Percentiles rank a stretch among this genome's conserved stretches.
phyloP scores from a whole-genome alignment of 108 stramenopile species.

The Skeletonema marinoi region DNA sequence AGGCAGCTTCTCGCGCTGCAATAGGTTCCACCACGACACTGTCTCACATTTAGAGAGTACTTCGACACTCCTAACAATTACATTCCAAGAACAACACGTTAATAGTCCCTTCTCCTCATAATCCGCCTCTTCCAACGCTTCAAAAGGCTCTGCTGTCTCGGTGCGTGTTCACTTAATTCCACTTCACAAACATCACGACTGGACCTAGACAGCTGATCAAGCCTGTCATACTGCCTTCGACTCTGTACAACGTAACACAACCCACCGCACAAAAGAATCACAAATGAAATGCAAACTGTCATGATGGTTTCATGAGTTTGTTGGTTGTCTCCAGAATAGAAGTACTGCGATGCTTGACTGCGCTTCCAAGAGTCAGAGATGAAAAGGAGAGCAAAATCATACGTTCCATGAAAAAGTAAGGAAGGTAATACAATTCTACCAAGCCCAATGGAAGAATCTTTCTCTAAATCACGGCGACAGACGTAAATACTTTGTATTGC shows the following conservation, averaged over 20 bases:
- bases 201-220: not conserved
- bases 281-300: constrained; percentile 18
- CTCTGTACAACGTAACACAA: constrained; percentile 37
- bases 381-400: constrained; percentile 36
- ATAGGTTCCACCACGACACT: too few species aligned
- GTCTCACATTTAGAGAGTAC: too few species aligned
- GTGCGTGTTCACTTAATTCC: too few species aligned
- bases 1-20: too few species aligned
- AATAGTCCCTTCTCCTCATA: too few species aligned
- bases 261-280: constrained; percentile 18
- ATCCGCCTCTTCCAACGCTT: too few species aligned
- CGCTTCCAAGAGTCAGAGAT: constrained; percentile 31
- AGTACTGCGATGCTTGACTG: constrained; percentile 31
- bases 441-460: constrained; percentile 31
- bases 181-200: too few species aligned
- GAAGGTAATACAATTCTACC: constrained; percentile 38
- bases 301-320: not conserved
- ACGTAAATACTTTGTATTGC: constrained; percentile 54
- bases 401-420: constrained; percentile 43
- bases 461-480: constrained; percentile 47
- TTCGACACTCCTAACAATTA: too few species aligned
- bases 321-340: constrained; percentile 7
- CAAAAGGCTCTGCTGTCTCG: too few species aligned
- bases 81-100: too few species aligned
- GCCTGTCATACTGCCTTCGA: constrained; percentile 43